phyloP scores from a whole-genome alignment of 441 rosid genomes.

The Corymbia citriodora region DNA sequence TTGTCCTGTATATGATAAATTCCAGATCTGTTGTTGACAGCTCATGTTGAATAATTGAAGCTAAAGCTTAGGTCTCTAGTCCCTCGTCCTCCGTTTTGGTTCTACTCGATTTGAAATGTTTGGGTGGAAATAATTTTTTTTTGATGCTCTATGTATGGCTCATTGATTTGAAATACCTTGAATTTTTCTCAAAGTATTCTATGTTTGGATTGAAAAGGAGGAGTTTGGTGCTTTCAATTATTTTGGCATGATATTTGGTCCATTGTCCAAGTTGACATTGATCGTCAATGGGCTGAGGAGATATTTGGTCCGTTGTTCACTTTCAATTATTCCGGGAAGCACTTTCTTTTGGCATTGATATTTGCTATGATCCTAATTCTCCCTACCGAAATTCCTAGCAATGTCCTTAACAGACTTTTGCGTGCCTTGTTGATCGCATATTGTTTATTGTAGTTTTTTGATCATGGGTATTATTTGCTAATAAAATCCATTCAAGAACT shows the following conservation, averaged over 20 bases:
- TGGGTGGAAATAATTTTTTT: no score
- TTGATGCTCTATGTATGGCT: no score
- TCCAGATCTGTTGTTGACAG: no score
- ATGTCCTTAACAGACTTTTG: background rate
- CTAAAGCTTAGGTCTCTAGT: no score
- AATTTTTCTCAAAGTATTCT: background rate
- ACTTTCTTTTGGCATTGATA: background rate
- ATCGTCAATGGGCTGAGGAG: background rate
- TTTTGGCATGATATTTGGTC: background rate
- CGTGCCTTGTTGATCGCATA: background rate
- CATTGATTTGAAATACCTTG: background rate
- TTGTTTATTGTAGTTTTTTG: constrained; percentile 56
- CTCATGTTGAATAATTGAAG: no score
- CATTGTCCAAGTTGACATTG: background rate
- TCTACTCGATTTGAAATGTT: no score
- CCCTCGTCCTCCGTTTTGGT: no score
- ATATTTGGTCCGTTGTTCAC: no score
- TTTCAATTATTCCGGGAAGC: background rate
- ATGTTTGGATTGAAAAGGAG: background rate
- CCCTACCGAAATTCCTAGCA: background rate
- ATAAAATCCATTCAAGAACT: constrained; percentile 96
- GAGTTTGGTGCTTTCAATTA: background rate
- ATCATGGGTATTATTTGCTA: constrained; percentile 78
- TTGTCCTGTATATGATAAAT: no score
- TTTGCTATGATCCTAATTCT: background rate